These are phyloP conservation scores for Citrus reticulata DNA, from an alignment of 345 rosid genomes.

Conservation along the genomic window DNA sequence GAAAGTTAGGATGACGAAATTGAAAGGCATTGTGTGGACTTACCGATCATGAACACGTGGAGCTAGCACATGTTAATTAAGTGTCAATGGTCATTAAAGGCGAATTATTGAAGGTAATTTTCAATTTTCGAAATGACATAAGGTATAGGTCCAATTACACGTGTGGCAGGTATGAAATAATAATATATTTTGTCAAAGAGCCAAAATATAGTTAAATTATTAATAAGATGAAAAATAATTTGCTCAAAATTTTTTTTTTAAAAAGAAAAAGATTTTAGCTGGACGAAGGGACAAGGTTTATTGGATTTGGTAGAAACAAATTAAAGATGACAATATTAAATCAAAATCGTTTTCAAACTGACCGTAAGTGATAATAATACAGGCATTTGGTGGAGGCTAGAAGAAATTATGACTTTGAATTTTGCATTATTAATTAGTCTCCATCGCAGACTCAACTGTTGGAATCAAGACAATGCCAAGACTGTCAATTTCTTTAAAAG, in stretches of 20 bases:
- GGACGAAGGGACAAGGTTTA: background rate
- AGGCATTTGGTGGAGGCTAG: constrained; percentile 19
- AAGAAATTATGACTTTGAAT: constrained; percentile 14
- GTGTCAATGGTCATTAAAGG: background rate
- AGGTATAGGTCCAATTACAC: background rate
- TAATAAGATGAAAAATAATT: constrained; percentile 5
- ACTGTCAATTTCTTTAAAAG: constrained; percentile 30
- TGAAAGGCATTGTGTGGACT: background rate
- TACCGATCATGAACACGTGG: background rate
- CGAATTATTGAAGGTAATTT: constrained; percentile 3
- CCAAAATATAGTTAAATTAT: background rate
- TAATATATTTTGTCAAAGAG: background rate
- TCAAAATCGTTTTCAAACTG: background rate
- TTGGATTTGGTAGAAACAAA: constrained; percentile 24
- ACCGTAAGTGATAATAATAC: background rate
- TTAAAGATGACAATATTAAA: background rate
- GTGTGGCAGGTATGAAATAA: background rate
- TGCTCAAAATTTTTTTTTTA: background rate
- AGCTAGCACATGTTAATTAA: background rate
- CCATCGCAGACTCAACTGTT: constrained; percentile 26
- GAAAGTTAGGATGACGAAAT: background rate
- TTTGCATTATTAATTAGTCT: constrained; percentile 4
- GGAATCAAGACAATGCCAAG: constrained; percentile 21
- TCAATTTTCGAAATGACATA: background rate
- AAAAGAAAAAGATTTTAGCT: background rate